Base-by-base conservation (phyloP, 169 alveolate genomes). In the Blepharisma undulans region DNA sequence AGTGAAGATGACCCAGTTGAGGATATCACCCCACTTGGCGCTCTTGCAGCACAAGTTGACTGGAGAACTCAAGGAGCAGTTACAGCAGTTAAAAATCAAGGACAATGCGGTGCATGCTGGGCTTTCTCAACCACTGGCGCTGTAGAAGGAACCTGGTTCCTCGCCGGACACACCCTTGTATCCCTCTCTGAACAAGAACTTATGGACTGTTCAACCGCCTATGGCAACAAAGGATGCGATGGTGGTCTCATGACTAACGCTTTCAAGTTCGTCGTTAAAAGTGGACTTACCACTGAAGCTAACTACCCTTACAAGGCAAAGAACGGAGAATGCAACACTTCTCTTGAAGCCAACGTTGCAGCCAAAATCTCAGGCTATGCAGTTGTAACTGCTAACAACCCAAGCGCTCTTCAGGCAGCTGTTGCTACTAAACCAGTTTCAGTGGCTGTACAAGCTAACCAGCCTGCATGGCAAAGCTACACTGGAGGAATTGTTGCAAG, bases 391-490 rank as follows among this genome's bases (percentile, higher is more conserved):
- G n/a, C 90, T 59, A 74, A 92, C 77, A n/a, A 91, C 80, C 27
- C 34, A 85, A 25, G 59, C 74, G 91, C 95, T 14, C 61, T 74
- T 32, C 87, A 92, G 77, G 89, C 93, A 19, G 96, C 97, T 19
- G 87, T 96, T 14, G 84, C 74, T 72, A 84, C 94, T 76, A 76
- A 90, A 48, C 98, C 98, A 18, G 98, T 98, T 88, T 95, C 99
- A 30, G 98, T 98, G 61, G 99, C 99, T 71, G 96, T 98, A 81
- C 98, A 98, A 92, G 99, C 99, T 25, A 95, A 95, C 90, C 16
- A 93, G 93, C 94, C 96, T 60, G 76, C 90, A 61, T 98, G 98
- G 97, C 98, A 98, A 95, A 96, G 94, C 95, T 98, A 98, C 95
- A 82, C 88, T 60, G 91, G 82, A 18, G 98, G 98, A 10, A 95